phyloP scores from a whole-genome alignment of 2,329 filamentous ascomycete genomes.

The Xylariales sp. region DNA sequence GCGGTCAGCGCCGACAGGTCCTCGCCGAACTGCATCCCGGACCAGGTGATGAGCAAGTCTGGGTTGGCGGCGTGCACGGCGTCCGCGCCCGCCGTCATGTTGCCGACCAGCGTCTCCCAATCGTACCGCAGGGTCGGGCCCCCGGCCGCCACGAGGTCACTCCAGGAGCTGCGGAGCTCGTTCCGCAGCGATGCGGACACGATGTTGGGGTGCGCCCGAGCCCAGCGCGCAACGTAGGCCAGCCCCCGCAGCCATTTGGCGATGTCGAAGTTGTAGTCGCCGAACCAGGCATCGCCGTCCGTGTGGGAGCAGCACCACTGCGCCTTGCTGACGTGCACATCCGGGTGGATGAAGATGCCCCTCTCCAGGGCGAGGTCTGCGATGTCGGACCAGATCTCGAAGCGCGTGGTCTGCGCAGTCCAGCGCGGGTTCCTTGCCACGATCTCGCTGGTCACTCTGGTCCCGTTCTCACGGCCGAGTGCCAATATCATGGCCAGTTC shows the following conservation, averaged over 20 bases:
- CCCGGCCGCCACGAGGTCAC: too few relatives aligned
- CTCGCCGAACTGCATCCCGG: conserved; percentile 43
- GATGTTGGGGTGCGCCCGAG: conserved; percentile 32
- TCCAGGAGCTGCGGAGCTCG: conserved; percentile 33
- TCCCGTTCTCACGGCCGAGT: conserved; percentile 43
- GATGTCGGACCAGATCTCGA: conserved; percentile 35
- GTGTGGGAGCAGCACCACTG: conserved; percentile 41
- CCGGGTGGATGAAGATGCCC: conserved; percentile 34
- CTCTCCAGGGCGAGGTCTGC: conserved; percentile 26
- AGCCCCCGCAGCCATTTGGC: conserved; percentile 51
- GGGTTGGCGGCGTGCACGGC: conserved; percentile 39
- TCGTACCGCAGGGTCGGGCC: conserved; percentile 33
- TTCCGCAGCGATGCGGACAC: conserved; percentile 36
- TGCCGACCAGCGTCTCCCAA: conserved; percentile 29
- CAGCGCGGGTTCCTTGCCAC: conserved; percentile 45
- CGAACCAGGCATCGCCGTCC: conserved; percentile 52
- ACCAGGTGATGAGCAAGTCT: conserved; percentile 42
- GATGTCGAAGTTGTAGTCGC: conserved; percentile 49
- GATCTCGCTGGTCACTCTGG: conserved; percentile 39
- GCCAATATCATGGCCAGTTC: conserved; percentile 31
- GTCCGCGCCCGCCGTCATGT: conserved; percentile 13
- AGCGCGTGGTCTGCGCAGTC: conserved; percentile 40
- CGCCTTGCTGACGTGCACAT: conserved; percentile 35
- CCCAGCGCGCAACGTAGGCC: conserved; percentile 43
- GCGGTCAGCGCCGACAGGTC: conserved; percentile 38